Evolutionary conservation across 2,329 filamentous ascomycete species (phyloP), one percentile per base, ranked within the genome.

Genomic region (Aspergillus puulaauensis): DNA sequence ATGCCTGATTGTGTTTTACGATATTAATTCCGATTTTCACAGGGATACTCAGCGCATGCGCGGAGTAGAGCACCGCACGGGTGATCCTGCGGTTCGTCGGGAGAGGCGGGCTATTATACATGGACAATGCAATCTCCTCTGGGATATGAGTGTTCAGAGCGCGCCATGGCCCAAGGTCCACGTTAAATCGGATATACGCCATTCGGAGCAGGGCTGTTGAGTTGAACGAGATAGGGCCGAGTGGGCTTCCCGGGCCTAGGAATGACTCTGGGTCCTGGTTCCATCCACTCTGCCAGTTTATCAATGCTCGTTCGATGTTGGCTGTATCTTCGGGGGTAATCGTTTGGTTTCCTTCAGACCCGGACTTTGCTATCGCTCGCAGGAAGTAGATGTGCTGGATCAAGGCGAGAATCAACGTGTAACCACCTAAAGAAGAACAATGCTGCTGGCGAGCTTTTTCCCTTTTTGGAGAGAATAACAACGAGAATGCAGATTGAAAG

Each of bases 201-300:
- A 62, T 48, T 31, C 58, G 49, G 3, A 62, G 61, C 11, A 62
- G 31, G 11, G 61, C 61, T 5, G 58, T 62, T 2, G 58, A 58
- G 40, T 58, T 62, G 50, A 61, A 62, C 1, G 56, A 54, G 15
- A 62, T 48, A 1, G 61, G 58, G 3, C 61, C 61, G 5, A 19
- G 3, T 3, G 58, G 58, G 9, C 31, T 52, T 2, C 48, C 40
- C 3, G 58, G 56, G 12, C 45, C 40, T 1, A 86, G 80, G 0
- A 81, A 83, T 0, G 84, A 85, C 66, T 59, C 56, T 63, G 31
- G 73, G 65, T 58, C 88, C 84, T 64, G 17, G n/a, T 59, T 14
- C 61, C 58, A 62, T 24, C n/a, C 23, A 3, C 4, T 9, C 12
- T 57, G 49, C 59, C 59, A 61, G 45, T 31, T 33, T 27, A 27